A percentile compares a stretch with the other conserved stretches of the same genome.
phyloP scores from a whole-genome alignment of 148 eudicot genomes.

The Chenopodium suecicum region DNA sequence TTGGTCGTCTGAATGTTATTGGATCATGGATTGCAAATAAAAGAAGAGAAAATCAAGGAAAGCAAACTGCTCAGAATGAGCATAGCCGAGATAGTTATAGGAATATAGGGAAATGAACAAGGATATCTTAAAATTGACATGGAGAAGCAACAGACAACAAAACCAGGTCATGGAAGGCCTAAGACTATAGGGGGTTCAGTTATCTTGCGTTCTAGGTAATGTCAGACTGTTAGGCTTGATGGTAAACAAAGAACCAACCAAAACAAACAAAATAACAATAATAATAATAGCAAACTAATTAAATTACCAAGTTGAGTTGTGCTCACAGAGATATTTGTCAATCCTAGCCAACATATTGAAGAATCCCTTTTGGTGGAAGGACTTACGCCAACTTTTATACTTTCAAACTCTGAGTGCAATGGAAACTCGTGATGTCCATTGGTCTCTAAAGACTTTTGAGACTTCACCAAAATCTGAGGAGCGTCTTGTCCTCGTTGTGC shows the following conservation, averaged over 20 bases:
- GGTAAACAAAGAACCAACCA: background rate
- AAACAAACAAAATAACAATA: background rate
- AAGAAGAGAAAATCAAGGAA: background rate
- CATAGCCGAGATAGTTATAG: background rate
- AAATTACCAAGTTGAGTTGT: constrained; percentile 55
- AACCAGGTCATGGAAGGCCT: too few species aligned
- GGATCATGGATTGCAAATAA: background rate
- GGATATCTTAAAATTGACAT: background rate
- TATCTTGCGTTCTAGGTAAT: too few species aligned
- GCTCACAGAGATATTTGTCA: constrained; percentile 68
- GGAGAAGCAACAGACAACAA: background rate
- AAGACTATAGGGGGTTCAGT: too few species aligned
- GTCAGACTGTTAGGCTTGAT: too few species aligned
- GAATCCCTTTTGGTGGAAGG: constrained; percentile 31
- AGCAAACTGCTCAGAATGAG: background rate
- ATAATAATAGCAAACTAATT: background rate
- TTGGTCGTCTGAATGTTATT: background rate
- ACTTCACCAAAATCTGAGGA: constrained; percentile 65
- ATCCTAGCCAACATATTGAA: constrained; percentile 62
- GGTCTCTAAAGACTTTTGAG: constrained; percentile 28
- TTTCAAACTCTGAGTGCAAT: constrained; percentile 29
- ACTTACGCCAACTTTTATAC: constrained; percentile 15
- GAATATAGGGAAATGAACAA: background rate
- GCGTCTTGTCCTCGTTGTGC: constrained; percentile 81
- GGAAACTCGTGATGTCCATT: constrained; percentile 27